phyloP scores from a whole-genome alignment of 768 basidiomycete genomes.

The Steccherinum ochraceum region DNA sequence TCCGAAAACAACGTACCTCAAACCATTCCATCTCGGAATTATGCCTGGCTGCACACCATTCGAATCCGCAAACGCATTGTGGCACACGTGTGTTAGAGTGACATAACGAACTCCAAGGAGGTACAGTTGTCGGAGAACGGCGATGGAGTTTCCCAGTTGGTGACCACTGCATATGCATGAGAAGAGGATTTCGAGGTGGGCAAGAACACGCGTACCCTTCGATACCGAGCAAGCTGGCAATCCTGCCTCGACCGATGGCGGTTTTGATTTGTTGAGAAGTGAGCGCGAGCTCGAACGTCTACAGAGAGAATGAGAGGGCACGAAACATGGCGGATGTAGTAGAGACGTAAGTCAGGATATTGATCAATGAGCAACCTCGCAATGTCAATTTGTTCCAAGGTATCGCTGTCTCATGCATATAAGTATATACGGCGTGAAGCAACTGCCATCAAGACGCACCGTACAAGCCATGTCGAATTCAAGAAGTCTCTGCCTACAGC shows the following conservation, averaged over 20 bases:
- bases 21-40: slow-evolving; percentile 56
- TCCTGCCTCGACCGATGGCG: slow-evolving; percentile 64
- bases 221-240: slow-evolving; percentile 82
- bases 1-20: no score
- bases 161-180: no score
- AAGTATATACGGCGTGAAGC: background rate
- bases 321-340: no score
- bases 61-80: slow-evolving; percentile 86
- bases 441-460: slow-evolving; percentile 29
- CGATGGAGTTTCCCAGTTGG: slow-evolving; percentile 89
- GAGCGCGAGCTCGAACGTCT: slow-evolving; percentile 56
- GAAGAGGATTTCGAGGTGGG: no score
- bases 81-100: slow-evolving; percentile 87
- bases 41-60: slow-evolving; percentile 56
- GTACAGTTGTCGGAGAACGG: slow-evolving; percentile 73
- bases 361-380: slow-evolving; percentile 73
- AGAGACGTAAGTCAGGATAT: no score
- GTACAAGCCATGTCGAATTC: slow-evolving; percentile 44
- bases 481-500: slow-evolving; percentile 56
- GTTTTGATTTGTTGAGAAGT: slow-evolving; percentile 46
- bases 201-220: no score
- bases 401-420: slow-evolving; percentile 46
- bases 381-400: slow-evolving; percentile 92
- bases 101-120: slow-evolving; percentile 89
- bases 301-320: no score